These are phyloP conservation scores for Holtermannia corniformis DNA, from an alignment of 768 basidiomycete species.

Conservation along the genomic window DNA sequence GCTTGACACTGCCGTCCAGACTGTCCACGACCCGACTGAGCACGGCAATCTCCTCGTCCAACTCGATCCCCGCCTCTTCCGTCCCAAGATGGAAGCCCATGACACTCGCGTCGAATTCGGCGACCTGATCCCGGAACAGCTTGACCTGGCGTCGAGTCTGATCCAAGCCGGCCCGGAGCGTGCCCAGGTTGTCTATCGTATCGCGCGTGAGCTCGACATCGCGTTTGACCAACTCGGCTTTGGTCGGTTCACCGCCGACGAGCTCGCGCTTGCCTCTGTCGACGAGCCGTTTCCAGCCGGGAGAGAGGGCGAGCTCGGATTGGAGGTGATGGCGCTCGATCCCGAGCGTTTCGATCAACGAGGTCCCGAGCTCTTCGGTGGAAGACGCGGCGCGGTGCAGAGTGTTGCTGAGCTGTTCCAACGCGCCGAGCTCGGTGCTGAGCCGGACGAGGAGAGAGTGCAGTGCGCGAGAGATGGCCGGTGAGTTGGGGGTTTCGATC, in stretches of 20 bases:
- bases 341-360: neutral
- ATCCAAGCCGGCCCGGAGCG: constrained; percentile 12
- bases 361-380: neutral
- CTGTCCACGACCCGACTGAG: neutral
- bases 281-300: constrained; percentile 20
- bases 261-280: constrained; percentile 21
- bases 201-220: constrained; percentile 20
- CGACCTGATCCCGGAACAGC: constrained; percentile 27
- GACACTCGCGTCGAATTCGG: constrained; percentile 27
- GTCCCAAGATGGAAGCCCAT: constrained; percentile 32
- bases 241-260: constrained; percentile 22
- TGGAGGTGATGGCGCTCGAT: constrained; percentile 3
- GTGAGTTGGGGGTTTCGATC: neutral
- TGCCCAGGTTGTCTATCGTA: constrained; percentile 20
- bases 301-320: constrained; percentile 11
- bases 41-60: constrained; percentile 23
- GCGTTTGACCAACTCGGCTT: constrained; percentile 14
- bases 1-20: neutral
- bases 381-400: neutral
- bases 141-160: constrained; percentile 14
- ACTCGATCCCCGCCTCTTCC: constrained; percentile 14
- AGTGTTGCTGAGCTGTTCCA: constrained; percentile 11
- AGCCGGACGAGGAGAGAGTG: constrained; percentile 26
- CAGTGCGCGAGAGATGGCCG: constrained; percentile 14
- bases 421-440: constrained; percentile 12